Percentiles rank a stretch among this genome's conserved stretches.
These are phyloP conservation scores for Melanogaster broomeanus DNA, from an alignment of 768 basidiomycete species.

Conservation along the genomic window DNA sequence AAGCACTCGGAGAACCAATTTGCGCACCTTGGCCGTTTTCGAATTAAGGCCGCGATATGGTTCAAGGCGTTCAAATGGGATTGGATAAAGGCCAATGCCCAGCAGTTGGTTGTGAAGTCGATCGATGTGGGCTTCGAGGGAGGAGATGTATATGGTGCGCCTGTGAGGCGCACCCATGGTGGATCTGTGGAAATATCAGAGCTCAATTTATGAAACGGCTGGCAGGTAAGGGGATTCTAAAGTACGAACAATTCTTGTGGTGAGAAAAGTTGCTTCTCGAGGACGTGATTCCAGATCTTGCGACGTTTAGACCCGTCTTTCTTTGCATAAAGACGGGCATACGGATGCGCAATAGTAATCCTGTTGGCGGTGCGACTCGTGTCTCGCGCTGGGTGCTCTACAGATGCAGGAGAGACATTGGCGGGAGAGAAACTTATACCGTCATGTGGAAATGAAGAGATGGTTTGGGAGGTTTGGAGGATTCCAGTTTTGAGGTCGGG, in stretches of 20 bases:
- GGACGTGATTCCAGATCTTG: constrained; percentile 76
- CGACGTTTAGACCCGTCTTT: constrained; percentile 65
- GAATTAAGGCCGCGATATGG: constrained; percentile 72
- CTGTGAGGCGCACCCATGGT: constrained; percentile 67
- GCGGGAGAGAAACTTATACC: constrained; percentile 20
- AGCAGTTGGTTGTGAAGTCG: constrained; percentile 60
- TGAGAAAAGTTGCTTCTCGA: constrained; percentile 71
- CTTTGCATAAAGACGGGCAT: constrained; percentile 68
- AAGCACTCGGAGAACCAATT: neutral
- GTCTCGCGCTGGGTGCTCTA: constrained; percentile 18
- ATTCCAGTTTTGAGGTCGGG: constrained; percentile 2
- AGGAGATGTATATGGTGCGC: constrained; percentile 70
- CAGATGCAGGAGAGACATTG: neutral
- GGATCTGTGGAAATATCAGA: constrained; percentile 43
- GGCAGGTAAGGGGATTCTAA: neutral
- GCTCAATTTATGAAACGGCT: neutral
- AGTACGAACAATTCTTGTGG: constrained; percentile 62
- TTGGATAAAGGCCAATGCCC: constrained; percentile 54
- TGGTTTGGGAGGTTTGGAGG: constrained; percentile 3
- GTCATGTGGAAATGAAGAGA: constrained; percentile 21
- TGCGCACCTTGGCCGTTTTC: constrained; percentile 69
- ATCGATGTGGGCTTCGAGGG: constrained; percentile 74
- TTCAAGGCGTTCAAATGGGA: constrained; percentile 56
- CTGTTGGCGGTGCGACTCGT: constrained; percentile 19
- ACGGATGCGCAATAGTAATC: constrained; percentile 58